Base-by-base conservation (phyloP, 2,329 filamentous ascomycete species). In the Huntiella decipiens region DNA sequence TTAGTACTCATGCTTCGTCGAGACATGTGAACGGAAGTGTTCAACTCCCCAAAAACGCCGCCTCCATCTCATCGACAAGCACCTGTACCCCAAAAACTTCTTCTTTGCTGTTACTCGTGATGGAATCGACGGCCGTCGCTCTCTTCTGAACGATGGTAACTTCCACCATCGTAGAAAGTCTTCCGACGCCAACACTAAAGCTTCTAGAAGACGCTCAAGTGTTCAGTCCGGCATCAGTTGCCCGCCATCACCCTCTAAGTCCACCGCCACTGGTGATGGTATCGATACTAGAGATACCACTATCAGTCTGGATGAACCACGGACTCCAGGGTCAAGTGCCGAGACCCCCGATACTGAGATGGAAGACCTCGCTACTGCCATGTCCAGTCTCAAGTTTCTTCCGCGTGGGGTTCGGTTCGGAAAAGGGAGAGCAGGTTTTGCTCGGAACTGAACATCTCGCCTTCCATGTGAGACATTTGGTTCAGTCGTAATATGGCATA, bases 11-110 rank as follows among this genome's bases (percentile, higher is more conserved):
- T 98, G 91, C 63, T 92, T 96, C 56, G 77, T 95, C 5, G 82
- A 94, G 56, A 78, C 71, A 42, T 98, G 91, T 60, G 83, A 91
- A 49, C 74, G 82, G 53, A 78, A 85, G 58, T 95, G 87, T 63
- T 76, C 74, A 46, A 86, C 82, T 3, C 77, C 81, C 28, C 77
- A 83, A 56, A 96, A 94, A 61, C 74, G 91, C 38, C 73, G 83
- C 32, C 74, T 84, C 58, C 88, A 98, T 65, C 68, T 94, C 53
- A 84, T 94, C 53, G 87, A 94, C 66, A 95, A 94, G 63, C 91
- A 98, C 61, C 72, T 79, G 63, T 98, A 91, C 57, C 88, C 87
- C 8, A 77, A 74, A 57, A 82, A 83, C 55, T 94, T 86, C 62
- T 88, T 92, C 61, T 94, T 92, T 55, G 75, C 77, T 43, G 74